A percentile compares a stretch with the other conserved stretches of the same genome.
Conservation (phyloP, 78 protist species). For the Speleostelium caveatum region DNA sequence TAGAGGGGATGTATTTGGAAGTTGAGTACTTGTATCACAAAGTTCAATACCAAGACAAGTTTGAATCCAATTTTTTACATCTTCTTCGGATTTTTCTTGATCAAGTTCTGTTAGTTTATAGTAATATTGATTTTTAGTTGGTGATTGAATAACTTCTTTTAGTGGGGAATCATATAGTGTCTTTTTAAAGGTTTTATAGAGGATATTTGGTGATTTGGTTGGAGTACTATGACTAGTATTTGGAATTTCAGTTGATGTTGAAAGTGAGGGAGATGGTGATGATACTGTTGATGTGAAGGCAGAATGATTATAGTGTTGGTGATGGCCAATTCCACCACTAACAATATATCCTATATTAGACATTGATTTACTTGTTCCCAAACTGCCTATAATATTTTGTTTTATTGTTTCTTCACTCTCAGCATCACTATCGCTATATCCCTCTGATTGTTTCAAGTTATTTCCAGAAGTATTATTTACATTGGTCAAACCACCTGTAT, state of each 20-base stretch:
- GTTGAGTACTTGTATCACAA: not conserved
- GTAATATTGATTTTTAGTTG: not conserved
- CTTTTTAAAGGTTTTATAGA: not conserved
- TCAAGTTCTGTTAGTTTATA: not conserved
- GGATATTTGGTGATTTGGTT: not conserved
- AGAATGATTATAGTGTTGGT: not conserved
- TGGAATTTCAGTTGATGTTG: not conserved
- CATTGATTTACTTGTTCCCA: too few species aligned
- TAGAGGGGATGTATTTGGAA: conserved; percentile 1
- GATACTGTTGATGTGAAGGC: conserved; percentile 1
- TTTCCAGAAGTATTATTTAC: not conserved
- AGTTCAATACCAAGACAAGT: not conserved
- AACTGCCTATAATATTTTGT: too few species aligned
- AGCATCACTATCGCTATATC: too few species aligned
- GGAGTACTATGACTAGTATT: not conserved
- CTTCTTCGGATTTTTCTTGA: conserved; percentile 28
- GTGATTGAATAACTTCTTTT: not conserved
- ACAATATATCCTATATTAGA: too few species aligned
- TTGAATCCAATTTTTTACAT: conserved; percentile 38
- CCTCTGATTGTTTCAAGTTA: too few species aligned
- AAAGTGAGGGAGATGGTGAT: not conserved
- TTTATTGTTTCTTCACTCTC: too few species aligned
- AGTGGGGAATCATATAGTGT: not conserved
- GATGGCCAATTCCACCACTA: too few species aligned
- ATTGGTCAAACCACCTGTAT: conserved; percentile 2